These are phyloP conservation scores for Nemophila menziesii DNA, from an alignment of 257 asterid species.

Conservation along the genomic window DNA sequence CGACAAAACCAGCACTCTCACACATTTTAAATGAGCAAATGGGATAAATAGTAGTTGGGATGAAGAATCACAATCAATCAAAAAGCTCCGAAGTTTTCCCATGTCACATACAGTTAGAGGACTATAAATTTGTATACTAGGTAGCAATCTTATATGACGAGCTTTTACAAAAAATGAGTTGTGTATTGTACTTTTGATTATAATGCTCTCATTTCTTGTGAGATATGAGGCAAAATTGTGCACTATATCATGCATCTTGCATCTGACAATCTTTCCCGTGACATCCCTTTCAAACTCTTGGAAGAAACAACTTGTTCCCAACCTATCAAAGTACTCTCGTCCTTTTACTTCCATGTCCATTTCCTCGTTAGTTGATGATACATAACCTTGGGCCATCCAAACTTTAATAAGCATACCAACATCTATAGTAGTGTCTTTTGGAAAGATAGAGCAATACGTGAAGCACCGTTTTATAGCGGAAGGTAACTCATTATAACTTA, in stretches of 20 bases:
- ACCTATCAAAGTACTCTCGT: slow-evolving; percentile 10
- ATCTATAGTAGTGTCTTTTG: slow-evolving; percentile 8
- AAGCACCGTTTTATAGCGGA: slow-evolving; percentile 3
- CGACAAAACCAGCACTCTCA: slow-evolving; percentile 11
- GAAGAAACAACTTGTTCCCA: slow-evolving; percentile 9
- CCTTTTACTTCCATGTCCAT: slow-evolving; percentile 12
- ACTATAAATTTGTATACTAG: too few species aligned
- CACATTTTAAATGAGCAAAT: slow-evolving; percentile 4
- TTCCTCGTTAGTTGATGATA: slow-evolving; percentile 1
- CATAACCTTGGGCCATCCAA: slow-evolving; percentile 19
- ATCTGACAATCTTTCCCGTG: background rate
- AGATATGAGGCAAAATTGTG: slow-evolving; percentile 13
- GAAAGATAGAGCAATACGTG: slow-evolving; percentile 12
- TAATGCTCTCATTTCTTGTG: slow-evolving; percentile 8
- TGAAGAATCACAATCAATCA: too few species aligned
- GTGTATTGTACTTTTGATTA: slow-evolving; percentile 1
- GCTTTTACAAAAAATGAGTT: slow-evolving; percentile 2
- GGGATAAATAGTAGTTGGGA: background rate
- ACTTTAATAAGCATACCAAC: slow-evolving; percentile 10
- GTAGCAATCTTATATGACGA: background rate
- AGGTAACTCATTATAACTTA: slow-evolving; percentile 15
- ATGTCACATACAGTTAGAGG: too few species aligned
- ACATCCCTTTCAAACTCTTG: slow-evolving; percentile 6
- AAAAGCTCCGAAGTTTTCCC: too few species aligned
- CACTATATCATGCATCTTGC: slow-evolving; percentile 14